phyloP scores from a whole-genome alignment of 176 grass and related monocot genomes.

The Rhynchospora tenuis region DNA sequence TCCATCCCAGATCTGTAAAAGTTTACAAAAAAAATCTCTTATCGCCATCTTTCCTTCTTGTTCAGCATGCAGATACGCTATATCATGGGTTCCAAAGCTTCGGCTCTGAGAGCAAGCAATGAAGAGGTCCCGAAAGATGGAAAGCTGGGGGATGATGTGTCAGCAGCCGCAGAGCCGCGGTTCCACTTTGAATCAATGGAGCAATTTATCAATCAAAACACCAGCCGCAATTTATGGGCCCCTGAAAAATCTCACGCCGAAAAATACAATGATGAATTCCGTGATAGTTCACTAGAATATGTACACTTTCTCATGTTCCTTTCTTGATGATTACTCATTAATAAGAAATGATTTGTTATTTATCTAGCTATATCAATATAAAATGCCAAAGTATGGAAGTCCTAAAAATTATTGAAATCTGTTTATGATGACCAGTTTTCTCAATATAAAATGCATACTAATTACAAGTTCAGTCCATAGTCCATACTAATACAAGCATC shows the following conservation, averaged over 20 bases:
- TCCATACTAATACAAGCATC: neutral
- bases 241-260: neutral
- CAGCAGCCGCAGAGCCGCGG: neutral
- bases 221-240: neutral
- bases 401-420: neutral
- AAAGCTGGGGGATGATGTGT: neutral
- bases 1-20: neutral
- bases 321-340: neutral
- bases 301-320: neutral
- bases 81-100: neutral
- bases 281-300: neutral
- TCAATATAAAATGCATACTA: neutral
- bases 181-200: neutral
- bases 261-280: neutral
- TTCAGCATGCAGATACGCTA: neutral
- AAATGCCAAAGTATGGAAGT: neutral
- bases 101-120: neutral
- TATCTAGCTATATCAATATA: neutral
- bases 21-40: neutral
- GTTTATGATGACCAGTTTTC: neutral
- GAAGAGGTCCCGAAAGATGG: neutral
- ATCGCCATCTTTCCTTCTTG: neutral
- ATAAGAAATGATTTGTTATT: neutral
- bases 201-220: neutral
- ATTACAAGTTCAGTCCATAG: too few species aligned